Evolutionary conservation across 2,329 filamentous ascomycete species (phyloP).

Genomic region (Pochonia chlamydosporia): DNA sequence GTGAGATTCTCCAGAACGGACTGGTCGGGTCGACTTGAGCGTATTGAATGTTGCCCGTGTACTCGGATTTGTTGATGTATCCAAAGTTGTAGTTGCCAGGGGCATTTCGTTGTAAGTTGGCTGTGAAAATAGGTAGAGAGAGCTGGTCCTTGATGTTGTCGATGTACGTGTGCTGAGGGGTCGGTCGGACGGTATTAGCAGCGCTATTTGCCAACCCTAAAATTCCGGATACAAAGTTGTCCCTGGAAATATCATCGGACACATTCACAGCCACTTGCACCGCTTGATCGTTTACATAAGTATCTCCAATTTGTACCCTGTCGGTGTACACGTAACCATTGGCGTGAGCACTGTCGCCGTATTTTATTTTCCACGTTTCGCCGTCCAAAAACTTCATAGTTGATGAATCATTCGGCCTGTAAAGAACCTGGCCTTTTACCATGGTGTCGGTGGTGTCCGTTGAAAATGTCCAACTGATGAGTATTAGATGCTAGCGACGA

Average conservation of each 20-base stretch:
- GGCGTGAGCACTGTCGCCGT: slow-evolving; percentile 61
- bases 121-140: slow-evolving; percentile 28
- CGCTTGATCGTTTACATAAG: slow-evolving; percentile 54
- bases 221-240: slow-evolving; percentile 29
- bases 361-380: slow-evolving; percentile 52
- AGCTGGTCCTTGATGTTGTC: slow-evolving; percentile 27
- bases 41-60: slow-evolving; percentile 53
- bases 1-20: slow-evolving; percentile 58
- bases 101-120: slow-evolving; percentile 24
- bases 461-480: slow-evolving; percentile 62
- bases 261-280: slow-evolving; percentile 59
- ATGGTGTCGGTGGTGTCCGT: slow-evolving; percentile 43
- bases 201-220: slow-evolving; percentile 26
- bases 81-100: slow-evolving; percentile 35
- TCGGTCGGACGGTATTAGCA: slow-evolving; percentile 28
- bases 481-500: background rate
- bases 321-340: slow-evolving; percentile 61
- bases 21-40: slow-evolving; percentile 41
- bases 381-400: slow-evolving; percentile 35
- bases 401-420: slow-evolving; percentile 41
- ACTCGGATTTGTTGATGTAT: slow-evolving; percentile 49
- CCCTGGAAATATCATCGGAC: slow-evolving; percentile 34
- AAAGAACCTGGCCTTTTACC: slow-evolving; percentile 48
- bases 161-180: slow-evolving; percentile 26
- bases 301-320: slow-evolving; percentile 54